A percentile compares a stretch with the other conserved stretches of the same genome.
phyloP scores from a whole-genome alignment of 495 filamentous ascomycete genomes.

The Podospora pseudopauciseta region DNA sequence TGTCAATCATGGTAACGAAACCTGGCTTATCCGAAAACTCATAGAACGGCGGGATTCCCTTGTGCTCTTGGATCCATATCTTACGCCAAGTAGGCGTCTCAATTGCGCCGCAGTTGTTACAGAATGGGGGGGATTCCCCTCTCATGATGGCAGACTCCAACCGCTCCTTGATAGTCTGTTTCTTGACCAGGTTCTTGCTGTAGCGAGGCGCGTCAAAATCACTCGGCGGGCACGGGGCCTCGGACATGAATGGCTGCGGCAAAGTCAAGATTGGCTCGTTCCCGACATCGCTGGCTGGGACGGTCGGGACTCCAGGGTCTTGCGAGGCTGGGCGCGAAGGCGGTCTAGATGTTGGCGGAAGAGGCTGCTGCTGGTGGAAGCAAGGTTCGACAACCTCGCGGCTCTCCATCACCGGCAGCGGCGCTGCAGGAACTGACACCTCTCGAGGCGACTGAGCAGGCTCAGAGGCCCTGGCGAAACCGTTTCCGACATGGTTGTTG shows the following conservation, averaged over 20 bases:
- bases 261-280: conserved; percentile 17
- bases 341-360: conserved; percentile 18
- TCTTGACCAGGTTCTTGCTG: conserved; percentile 53
- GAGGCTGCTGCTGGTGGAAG: conserved; percentile 11
- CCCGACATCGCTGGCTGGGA: conserved; percentile 26
- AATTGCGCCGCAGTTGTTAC: conserved; percentile 88
- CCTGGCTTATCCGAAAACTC: conserved; percentile 65
- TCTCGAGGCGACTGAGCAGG: not conserved
- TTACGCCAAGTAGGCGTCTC: conserved; percentile 95
- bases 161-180: conserved; percentile 58
- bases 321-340: conserved; percentile 24
- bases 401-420: not conserved
- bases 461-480: not conserved
- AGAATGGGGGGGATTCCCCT: conserved; percentile 79
- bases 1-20: conserved; percentile 59
- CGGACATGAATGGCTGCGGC: conserved; percentile 23
- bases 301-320: conserved; percentile 4
- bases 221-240: conserved; percentile 29
- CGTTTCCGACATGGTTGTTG: not conserved
- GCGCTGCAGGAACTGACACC: conserved; percentile 1
- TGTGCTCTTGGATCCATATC: conserved; percentile 67
- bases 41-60: conserved; percentile 58
- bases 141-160: conserved; percentile 62
- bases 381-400: conserved; percentile 15
- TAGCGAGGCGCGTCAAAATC: conserved; percentile 29